Base-by-base conservation (phyloP, 768 basidiomycete species). In the Lactifluus volemus region DNA sequence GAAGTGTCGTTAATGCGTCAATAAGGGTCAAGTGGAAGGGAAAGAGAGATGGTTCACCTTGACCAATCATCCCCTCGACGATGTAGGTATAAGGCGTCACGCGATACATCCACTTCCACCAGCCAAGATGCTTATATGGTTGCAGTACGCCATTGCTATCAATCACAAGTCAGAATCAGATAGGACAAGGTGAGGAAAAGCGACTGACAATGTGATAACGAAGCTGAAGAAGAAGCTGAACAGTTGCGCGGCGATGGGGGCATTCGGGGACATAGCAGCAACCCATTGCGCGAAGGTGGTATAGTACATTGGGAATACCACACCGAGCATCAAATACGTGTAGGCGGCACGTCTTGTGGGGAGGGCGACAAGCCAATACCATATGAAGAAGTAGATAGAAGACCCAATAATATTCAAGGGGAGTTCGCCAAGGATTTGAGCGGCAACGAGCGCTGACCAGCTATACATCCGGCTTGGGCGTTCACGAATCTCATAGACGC, bases 361-460 rank as follows among this genome's bases (percentile, higher is more conserved):
- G 63, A 73, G 75, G 4, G 76, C 77, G 53, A 79, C 74, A 8
- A 76, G 72, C 75, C 76, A 81, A 65, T 76, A 81, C 79, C 78
- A 82, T 68, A 76, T 77, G 49, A 75, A 48, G 68, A 77, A 81
- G 68, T 75, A 76, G 19, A 81, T 6, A 9, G 76, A 71, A 0
- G 75, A 73, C 8, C 69, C 69, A 45, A 75, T 15, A 19, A 78
- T 74, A 60, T 79, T 79, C 69, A 77, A 75, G 15, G 78, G 78
- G 1, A 78, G 48, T 67, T 80, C 79, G 38, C 73, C 72, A 38
- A 75, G 59, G 51, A 74, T 65, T 63, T 74, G 74, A 4, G 74
- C 68, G 5, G 72, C 70, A 50, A 74, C 47, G 38, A 74, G 68
- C 17, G 74, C 70, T 8, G 70, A 67, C 76, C 76, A 78, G 57